Percentiles rank a stretch among this genome's conserved stretches.
Evolutionary conservation across 441 rosid genomes (phyloP).

Genomic region (Adansonia gregorii): DNA sequence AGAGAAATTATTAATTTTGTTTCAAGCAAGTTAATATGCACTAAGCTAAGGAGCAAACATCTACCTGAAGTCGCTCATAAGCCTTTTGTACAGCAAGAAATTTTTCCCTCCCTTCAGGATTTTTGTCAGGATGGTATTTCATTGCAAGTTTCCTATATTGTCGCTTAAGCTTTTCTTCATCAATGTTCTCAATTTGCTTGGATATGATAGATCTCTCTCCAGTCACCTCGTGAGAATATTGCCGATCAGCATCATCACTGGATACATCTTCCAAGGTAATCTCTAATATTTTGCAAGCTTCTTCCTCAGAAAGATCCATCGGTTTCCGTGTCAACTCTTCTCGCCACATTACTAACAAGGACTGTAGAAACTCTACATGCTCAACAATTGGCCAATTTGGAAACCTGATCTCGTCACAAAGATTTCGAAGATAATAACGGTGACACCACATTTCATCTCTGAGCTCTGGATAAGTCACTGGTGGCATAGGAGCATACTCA

Average conservation of each 20-base stretch:
- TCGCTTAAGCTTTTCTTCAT: slow-evolving; percentile 98
- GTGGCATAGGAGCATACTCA: slow-evolving; percentile 99
- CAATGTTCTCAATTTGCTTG: slow-evolving; percentile 93
- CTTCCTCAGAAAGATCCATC: slow-evolving; percentile 99
- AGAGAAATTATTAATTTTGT: slow-evolving; percentile 27
- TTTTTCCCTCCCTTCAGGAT: slow-evolving; percentile 99
- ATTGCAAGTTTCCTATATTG: slow-evolving; percentile 99
- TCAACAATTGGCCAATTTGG: slow-evolving; percentile 99
- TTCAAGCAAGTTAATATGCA: slow-evolving; percentile 20
- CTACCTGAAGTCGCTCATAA: slow-evolving; percentile 98
- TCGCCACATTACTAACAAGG: slow-evolving; percentile 99
- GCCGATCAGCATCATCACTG: slow-evolving; percentile 50
- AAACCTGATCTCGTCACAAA: slow-evolving; percentile 95
- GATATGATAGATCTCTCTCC: slow-evolving; percentile 72
- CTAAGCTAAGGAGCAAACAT: slow-evolving; percentile 23
- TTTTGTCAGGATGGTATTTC: slow-evolving; percentile 99
- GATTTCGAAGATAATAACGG: slow-evolving; percentile 93
- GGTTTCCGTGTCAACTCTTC: slow-evolving; percentile 98
- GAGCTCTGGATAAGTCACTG: slow-evolving; percentile 98
- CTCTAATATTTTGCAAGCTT: slow-evolving; percentile 94
- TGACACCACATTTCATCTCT: slow-evolving; percentile 99
- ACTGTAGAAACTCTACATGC: slow-evolving; percentile 98
- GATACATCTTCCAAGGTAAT: slow-evolving; percentile 83
- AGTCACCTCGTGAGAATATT: slow-evolving; percentile 47
- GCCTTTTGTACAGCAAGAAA: slow-evolving; percentile 99